Base-by-base conservation (phyloP, 2,329 filamentous ascomycete genomes). In the Mycogone perniciosa region DNA sequence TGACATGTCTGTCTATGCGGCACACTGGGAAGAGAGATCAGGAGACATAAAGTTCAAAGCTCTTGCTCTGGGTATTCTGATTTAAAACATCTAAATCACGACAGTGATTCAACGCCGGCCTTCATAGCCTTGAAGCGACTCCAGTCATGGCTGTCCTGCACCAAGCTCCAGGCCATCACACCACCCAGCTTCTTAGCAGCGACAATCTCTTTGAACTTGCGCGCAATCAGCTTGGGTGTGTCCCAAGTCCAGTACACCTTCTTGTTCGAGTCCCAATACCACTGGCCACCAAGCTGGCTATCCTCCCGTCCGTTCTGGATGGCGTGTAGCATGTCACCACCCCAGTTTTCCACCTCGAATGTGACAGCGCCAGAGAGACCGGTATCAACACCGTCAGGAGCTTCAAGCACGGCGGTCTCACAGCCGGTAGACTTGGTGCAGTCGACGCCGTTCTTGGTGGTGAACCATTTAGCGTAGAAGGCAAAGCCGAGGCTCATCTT, bases 401-500 rank as follows among this genome's bases (percentile, higher is more conserved):
- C 75, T 65, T 88, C 84, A 52, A 86, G 74, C 4, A 71, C 62
- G 10, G 76, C 74, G 0, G 82, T 80, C 4, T 75, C 72, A 62
- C 84, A 88, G 27, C 80, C 82, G 6, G 84, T 64, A 0, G 81
- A 74, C 1, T 64, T 54, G 2, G 60, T 59, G 59, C 79, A 82
- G n/a, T 72, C 65, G 27, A 59, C 62, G 0, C 71, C 63, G 5
- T 76, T 69, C 45, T 76, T 70, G 2, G 77, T 81, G 45, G 68
- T 73, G 67, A 86, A 87, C 67, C 76, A 88, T 61, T 87, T 88
- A 43, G 79, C 77, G 63, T 88, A 88, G 61, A 84, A 86, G 3
- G 82, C 81, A 48, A 88, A 78, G 0, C 85, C 84, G 3, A 87
- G 71, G 55, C 84, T 85, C 43, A 86, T 71, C 63, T 81, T 82